Evolutionary conservation across 1,284 basidiomycete species (phyloP).

Genomic region (Porogramme epimiltina): DNA sequence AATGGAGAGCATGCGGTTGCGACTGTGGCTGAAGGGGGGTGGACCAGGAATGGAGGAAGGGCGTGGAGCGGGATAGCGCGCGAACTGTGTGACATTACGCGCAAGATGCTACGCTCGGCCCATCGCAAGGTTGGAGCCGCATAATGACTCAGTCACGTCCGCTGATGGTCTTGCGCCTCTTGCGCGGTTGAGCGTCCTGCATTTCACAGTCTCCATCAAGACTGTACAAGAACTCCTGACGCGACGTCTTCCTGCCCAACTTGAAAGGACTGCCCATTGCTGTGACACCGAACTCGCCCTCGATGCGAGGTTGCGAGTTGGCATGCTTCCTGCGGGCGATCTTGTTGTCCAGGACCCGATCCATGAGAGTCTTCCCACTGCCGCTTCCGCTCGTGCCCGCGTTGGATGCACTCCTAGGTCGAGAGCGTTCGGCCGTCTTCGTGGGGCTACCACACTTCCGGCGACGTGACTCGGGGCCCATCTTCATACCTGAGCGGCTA

Average conservation of each 20-base stretch:
- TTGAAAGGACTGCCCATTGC: conserved; percentile 21
- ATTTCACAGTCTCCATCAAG: conserved; percentile 27
- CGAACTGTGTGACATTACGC: too few species aligned
- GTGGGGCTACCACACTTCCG: conserved; percentile 14
- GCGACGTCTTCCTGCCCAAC: conserved; percentile 27
- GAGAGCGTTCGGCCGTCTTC: conserved; percentile 2
- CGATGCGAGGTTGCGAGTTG: conserved; percentile 11
- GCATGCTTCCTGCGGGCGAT: conserved; percentile 18
- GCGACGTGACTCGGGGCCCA: conserved; percentile 25
- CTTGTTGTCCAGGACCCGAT: conserved; percentile 27
- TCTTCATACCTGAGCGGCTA: conserved; percentile 4
- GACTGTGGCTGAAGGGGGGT: too few species aligned
- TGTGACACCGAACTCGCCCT: conserved; percentile 18
- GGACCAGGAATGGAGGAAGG: background rate
- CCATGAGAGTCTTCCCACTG: conserved; percentile 27
- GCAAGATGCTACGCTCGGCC: too few species aligned
- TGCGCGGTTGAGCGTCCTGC: conserved; percentile 24
- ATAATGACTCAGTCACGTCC: conserved; percentile 20
- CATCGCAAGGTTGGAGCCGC: too few species aligned
- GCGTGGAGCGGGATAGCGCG: background rate
- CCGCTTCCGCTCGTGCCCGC: conserved; percentile 9
- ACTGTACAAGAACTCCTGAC: conserved; percentile 26
- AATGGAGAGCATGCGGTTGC: too few species aligned
- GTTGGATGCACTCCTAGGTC: conserved; percentile 12
- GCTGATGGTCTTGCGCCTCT: conserved; percentile 30